These are phyloP conservation scores for Xanthoparmelia taractica DNA, from an alignment of 495 filamentous ascomycete genomes.

Conservation along the genomic window DNA sequence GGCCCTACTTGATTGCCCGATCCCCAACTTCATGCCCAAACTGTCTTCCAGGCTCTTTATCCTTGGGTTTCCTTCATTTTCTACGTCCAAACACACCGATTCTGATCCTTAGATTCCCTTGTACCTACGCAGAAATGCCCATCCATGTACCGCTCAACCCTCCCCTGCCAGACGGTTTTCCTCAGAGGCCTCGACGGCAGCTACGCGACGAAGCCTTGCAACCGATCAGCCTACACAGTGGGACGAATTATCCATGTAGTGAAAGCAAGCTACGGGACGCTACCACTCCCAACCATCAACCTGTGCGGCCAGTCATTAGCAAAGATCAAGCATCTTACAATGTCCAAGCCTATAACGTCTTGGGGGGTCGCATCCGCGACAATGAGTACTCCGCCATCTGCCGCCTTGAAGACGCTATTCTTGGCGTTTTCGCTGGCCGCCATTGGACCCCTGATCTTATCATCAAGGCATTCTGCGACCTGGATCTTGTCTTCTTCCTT, in stretches of 20 bases:
- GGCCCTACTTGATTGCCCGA: not conserved
- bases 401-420: not conserved
- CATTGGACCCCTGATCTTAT: not conserved
- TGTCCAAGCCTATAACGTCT: not conserved
- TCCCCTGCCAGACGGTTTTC: not conserved
- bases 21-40: not conserved
- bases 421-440: not conserved
- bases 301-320: not conserved
- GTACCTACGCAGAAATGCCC: not conserved
- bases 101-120: not conserved
- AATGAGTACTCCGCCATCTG: not conserved
- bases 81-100: not conserved
- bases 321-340: not conserved
- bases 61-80: not conserved
- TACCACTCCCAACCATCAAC: not conserved
- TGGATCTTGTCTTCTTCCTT: not conserved
- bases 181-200: not conserved
- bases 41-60: not conserved
- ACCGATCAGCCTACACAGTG: not conserved
- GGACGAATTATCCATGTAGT: not conserved
- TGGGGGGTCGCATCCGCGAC: not conserved
- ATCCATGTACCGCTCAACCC: not conserved
- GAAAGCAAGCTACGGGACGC: not conserved
- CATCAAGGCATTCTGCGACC: not conserved
- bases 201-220: not conserved